Percentiles rank a stretch among this genome's conserved stretches.
Conservation (phyloP, 345 rosid genomes). For the Eucalyptus pauciflora region DNA sequence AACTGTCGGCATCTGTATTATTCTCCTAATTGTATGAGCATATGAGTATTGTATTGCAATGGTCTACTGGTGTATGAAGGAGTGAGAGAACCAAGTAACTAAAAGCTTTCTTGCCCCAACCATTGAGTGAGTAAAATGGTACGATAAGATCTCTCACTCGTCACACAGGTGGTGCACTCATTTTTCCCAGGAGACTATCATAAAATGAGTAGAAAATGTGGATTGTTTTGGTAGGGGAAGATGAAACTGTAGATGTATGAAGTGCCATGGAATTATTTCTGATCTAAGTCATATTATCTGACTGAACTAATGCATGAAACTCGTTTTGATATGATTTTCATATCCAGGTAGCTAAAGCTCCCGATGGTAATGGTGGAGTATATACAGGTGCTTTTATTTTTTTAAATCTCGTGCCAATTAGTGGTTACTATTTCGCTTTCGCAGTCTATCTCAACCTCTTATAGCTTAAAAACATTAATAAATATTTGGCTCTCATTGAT, state of each 20-base stretch:
- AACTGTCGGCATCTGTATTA: neutral
- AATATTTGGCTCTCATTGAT: neutral
- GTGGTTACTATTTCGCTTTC: neutral
- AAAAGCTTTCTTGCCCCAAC: neutral
- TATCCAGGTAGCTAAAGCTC: slow-evolving; percentile 87
- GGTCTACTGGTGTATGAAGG: neutral
- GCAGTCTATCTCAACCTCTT: neutral
- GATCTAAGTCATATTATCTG: neutral
- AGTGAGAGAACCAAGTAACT: neutral
- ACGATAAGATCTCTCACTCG: neutral
- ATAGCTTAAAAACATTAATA: neutral
- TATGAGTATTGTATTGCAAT: neutral
- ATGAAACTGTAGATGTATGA: neutral
- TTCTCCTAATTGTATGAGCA: neutral
- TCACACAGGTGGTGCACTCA: neutral
- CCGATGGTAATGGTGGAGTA: slow-evolving; percentile 99
- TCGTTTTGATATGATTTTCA: neutral
- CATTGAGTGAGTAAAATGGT: neutral
- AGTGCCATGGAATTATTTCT: neutral
- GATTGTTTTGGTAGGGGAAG: neutral
- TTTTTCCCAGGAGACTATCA: neutral
- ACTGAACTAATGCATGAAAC: neutral
- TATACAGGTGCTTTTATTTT: slow-evolving; percentile 49
- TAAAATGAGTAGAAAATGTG: neutral
- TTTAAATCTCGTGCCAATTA: neutral